phyloP scores from a whole-genome alignment of 192 early-diverging fungal species.

The Backusella mclennaniae region DNA sequence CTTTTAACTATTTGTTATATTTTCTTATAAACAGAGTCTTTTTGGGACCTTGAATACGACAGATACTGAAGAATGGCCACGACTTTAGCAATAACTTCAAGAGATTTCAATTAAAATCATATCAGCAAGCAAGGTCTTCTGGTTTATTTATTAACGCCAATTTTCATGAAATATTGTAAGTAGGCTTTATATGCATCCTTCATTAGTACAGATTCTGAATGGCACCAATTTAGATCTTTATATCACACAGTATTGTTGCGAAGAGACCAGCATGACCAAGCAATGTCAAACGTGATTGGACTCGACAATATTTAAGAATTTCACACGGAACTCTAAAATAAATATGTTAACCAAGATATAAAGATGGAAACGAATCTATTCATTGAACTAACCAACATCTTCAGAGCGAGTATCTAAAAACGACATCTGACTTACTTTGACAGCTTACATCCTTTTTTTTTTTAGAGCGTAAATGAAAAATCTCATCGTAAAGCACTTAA shows the following conservation, averaged over 20 bases:
- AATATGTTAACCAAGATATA: background rate
- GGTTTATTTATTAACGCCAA: conserved; percentile 18
- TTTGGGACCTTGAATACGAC: too few relatives aligned
- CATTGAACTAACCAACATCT: conserved; percentile 10
- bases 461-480: conserved; percentile 19
- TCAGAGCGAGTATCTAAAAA: conserved; percentile 15
- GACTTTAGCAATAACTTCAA: conserved; percentile 8
- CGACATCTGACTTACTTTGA: conserved; percentile 13
- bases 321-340: too few relatives aligned
- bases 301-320: too few relatives aligned
- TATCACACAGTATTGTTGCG: conserved; percentile 11
- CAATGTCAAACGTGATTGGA: too few relatives aligned
- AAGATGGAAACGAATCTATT: conserved; percentile 14
- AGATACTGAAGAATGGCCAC: conserved; percentile 13
- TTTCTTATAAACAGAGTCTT: too few relatives aligned
- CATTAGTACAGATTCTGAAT: conserved; percentile 18
- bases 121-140: conserved; percentile 15
- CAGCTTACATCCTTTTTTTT: conserved; percentile 17
- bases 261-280: too few relatives aligned
- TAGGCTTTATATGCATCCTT: conserved; percentile 7
- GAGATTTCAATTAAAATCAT: conserved; percentile 14
- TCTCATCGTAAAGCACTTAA: conserved; percentile 19
- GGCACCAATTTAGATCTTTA: conserved; percentile 17
- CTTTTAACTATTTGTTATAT: too few relatives aligned
- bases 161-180: conserved; percentile 20